These are phyloP conservation scores for Aspergillus sp. DNA, from an alignment of 2,329 filamentous ascomycete genomes.

Conservation along the genomic window DNA sequence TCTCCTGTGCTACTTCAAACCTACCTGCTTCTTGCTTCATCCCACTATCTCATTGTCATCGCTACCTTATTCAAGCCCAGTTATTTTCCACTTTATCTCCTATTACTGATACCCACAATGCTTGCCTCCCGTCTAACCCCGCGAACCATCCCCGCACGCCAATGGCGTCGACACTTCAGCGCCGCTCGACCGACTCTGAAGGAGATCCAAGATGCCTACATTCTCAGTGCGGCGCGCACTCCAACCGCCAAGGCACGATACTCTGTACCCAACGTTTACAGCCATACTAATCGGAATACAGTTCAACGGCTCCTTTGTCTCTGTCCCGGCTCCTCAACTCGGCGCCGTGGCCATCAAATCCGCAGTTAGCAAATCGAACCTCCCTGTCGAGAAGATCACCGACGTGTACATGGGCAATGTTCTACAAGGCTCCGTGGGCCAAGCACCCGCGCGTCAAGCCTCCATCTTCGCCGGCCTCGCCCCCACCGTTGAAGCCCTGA, in stretches of 20 bases:
- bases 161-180: conserved; percentile 55
- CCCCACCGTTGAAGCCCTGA: conserved; percentile 79
- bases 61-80: too few relatives aligned
- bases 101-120: background rate
- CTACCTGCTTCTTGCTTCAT: background rate
- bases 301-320: conserved; percentile 93
- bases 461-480: conserved; percentile 83
- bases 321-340: conserved; percentile 80
- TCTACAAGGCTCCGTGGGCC: conserved; percentile 77
- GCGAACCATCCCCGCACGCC: conserved; percentile 42
- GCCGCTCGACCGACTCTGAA: conserved; percentile 51
- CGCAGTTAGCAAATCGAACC: conserved; percentile 79
- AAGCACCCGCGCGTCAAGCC: conserved; percentile 90
- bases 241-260: conserved; percentile 76
- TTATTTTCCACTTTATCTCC: too few relatives aligned
- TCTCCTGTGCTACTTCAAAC: background rate
- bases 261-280: background rate
- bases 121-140: conserved; percentile 27
- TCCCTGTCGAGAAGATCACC: conserved; percentile 77
- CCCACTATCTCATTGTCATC: too few relatives aligned
- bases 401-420: conserved; percentile 99
- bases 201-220: conserved; percentile 89
- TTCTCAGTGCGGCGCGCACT: conserved; percentile 84
- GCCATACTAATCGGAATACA: conserved; percentile 38
- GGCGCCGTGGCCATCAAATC: conserved; percentile 90